phyloP scores from a whole-genome alignment of 1,284 basidiomycete species.

The Boletus sp. region DNA sequence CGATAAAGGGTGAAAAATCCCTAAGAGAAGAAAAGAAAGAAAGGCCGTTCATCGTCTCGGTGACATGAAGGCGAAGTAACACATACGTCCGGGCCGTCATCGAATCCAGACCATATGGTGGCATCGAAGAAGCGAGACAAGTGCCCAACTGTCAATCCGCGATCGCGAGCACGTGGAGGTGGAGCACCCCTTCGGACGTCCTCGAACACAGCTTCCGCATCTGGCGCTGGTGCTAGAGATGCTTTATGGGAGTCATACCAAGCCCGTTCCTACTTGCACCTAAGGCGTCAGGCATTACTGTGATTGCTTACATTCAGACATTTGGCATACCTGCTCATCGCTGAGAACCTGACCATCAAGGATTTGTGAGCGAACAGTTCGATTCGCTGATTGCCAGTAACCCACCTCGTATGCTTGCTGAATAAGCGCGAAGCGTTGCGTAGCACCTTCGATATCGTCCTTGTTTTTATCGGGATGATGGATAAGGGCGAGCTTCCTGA shows the following conservation, averaged over 20 bases:
- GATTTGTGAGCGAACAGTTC: neutral
- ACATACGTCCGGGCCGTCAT: slow-evolving; percentile 67
- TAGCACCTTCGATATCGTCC: slow-evolving; percentile 80
- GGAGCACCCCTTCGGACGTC: slow-evolving; percentile 75
- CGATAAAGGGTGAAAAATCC: slow-evolving; percentile 91
- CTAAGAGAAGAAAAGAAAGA: slow-evolving; percentile 39
- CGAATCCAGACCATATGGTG: slow-evolving; percentile 66
- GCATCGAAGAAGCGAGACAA: slow-evolving; percentile 85
- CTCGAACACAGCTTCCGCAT: slow-evolving; percentile 79
- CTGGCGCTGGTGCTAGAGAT: slow-evolving; percentile 78
- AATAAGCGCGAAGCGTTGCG: slow-evolving; percentile 80
- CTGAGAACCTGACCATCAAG: slow-evolving; percentile 61
- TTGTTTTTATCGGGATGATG: slow-evolving; percentile 92
- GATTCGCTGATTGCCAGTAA: slow-evolving; percentile 6
- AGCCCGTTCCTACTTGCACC: slow-evolving; percentile 79
- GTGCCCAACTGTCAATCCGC: slow-evolving; percentile 79
- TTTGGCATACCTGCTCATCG: slow-evolving; percentile 77
- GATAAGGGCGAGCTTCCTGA: slow-evolving; percentile 76
- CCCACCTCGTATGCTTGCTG: slow-evolving; percentile 91
- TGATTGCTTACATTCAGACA: neutral
- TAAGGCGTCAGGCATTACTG: slow-evolving; percentile 19
- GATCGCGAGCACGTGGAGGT: slow-evolving; percentile 65
- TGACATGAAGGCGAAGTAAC: slow-evolving; percentile 3
- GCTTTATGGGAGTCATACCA: slow-evolving; percentile 98
- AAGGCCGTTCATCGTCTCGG: neutral